These are phyloP conservation scores for Nasturtium officinale DNA, from an alignment of 345 rosid genomes.

Conservation along the genomic window DNA sequence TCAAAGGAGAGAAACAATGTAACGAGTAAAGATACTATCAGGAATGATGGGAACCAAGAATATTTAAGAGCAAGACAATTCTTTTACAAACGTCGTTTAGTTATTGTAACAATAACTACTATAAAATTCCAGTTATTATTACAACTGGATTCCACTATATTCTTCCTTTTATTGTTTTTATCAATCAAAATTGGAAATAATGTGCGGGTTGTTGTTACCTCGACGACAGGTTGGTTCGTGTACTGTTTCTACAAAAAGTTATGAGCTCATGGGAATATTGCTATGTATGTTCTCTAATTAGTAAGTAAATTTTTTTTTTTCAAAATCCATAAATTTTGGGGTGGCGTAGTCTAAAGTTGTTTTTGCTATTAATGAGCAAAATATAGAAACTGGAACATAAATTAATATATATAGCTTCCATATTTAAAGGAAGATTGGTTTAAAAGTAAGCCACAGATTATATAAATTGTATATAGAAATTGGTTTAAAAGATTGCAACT, in stretches of 20 bases:
- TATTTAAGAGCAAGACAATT: background rate
- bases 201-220: background rate
- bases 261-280: background rate
- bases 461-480: no score
- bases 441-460: no score
- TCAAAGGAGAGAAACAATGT: background rate
- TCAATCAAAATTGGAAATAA: background rate
- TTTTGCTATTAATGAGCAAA: no score
- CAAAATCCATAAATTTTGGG: background rate
- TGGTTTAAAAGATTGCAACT: no score
- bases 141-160: background rate
- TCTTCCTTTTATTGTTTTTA: background rate
- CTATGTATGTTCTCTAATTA: conserved; percentile 11
- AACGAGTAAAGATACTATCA: background rate
- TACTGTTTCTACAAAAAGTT: background rate
- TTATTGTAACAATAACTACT: background rate
- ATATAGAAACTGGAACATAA: no score
- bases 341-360: background rate
- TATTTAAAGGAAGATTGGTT: no score
- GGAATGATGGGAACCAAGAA: background rate
- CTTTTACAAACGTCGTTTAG: background rate
- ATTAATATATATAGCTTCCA: no score
- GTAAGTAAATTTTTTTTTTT: background rate
- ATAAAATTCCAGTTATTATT: background rate
- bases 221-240: conserved; percentile 18